A percentile compares a stretch with the other conserved stretches of the same genome.
phyloP scores from a whole-genome alignment of 169 alveolate genomes.

The Cryptosporidium andersoni region DNA sequence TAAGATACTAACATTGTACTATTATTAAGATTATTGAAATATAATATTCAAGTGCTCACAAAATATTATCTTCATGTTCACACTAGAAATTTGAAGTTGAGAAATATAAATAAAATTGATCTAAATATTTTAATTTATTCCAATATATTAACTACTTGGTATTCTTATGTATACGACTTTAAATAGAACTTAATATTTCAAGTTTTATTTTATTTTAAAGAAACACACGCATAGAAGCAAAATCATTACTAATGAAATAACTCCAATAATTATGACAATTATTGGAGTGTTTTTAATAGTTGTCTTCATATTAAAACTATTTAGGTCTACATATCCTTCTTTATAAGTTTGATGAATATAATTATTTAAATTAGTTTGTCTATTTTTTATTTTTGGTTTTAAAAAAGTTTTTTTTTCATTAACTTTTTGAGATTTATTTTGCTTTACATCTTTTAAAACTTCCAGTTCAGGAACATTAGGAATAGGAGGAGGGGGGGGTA shows the following conservation, averaged over 20 bases:
- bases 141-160: too few species aligned
- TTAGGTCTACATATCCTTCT: not conserved
- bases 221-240: constrained; percentile 29
- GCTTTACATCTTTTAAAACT: constrained; percentile 11
- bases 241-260: constrained; percentile 11
- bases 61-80: too few species aligned
- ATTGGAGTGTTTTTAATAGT: constrained; percentile 13
- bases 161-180: too few species aligned
- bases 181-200: not conserved
- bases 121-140: not conserved
- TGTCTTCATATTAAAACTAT: constrained; percentile 15
- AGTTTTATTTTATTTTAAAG: constrained; percentile 2
- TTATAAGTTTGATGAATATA: not conserved
- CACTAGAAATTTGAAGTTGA: too few species aligned
- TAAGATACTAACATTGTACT: too few species aligned
- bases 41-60: too few species aligned
- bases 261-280: constrained; percentile 12
- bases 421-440: not conserved
- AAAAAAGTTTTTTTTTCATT: not conserved
- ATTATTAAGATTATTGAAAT: too few species aligned
- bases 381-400: constrained; percentile 1
- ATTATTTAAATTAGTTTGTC: not conserved
- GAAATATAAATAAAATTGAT: not conserved
- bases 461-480: constrained; percentile 65
- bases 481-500: constrained; percentile 69